phyloP scores from a whole-genome alignment of 2,329 filamentous ascomycete genomes.

The Fusarium citri region DNA sequence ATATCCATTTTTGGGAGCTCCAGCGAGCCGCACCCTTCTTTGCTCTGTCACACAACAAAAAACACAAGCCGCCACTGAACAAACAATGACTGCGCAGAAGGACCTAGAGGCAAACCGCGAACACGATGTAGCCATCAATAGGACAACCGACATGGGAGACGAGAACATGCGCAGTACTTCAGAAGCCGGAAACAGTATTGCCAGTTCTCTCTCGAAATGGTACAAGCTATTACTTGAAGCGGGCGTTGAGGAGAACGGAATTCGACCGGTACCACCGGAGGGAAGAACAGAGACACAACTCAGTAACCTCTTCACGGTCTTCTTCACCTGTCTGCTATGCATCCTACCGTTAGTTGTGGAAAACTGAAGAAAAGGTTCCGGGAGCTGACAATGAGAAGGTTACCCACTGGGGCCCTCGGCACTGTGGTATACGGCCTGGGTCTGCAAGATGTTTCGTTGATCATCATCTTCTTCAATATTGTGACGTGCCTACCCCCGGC shows the following conservation, averaged over 20 bases:
- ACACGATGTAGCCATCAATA: background rate
- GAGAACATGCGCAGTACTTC: conserved; percentile 44
- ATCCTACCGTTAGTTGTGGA: conserved; percentile 64
- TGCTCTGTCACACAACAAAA: background rate
- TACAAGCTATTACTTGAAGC: conserved; percentile 57
- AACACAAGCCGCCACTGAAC: background rate
- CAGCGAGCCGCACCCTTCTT: background rate
- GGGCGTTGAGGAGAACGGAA: conserved; percentile 65
- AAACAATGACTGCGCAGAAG: background rate
- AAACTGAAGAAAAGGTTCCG: background rate
- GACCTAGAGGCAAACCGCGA: conserved; percentile 28
- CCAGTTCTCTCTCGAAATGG: conserved; percentile 52
- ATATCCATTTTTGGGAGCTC: background rate
- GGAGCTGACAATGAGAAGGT: conserved; percentile 48
- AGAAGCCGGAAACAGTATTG: conserved; percentile 45
- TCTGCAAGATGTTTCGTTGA: conserved; percentile 65
- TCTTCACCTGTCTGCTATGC: conserved; percentile 68
- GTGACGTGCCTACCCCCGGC: conserved; percentile 66
- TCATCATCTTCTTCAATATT: conserved; percentile 70
- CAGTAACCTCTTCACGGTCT: conserved; percentile 69
- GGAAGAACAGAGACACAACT: conserved; percentile 65
- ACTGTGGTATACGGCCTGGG: conserved; percentile 65
- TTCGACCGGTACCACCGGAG: conserved; percentile 66
- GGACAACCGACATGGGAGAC: background rate
- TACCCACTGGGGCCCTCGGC: conserved; percentile 69